These are phyloP conservation scores for Taiozyma onychis DNA, from an alignment of 1,139 yeast species.

Conservation along the genomic window DNA sequence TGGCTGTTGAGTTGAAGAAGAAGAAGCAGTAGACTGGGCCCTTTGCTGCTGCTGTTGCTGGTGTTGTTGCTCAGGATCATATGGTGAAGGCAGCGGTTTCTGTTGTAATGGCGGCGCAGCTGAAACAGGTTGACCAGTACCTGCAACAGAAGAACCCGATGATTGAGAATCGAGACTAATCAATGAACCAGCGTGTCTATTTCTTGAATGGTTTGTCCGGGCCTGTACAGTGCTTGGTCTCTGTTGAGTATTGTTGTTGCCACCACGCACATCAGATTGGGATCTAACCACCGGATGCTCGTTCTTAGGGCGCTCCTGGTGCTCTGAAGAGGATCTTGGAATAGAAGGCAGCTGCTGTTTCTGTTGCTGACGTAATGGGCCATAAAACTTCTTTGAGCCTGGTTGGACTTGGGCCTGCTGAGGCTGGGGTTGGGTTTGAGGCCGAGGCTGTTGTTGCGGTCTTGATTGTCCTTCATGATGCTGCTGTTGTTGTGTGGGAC, in stretches of 20 bases:
- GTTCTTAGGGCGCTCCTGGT: background rate
- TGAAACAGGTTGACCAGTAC: background rate
- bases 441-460: background rate
- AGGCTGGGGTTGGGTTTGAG: constrained; percentile 2
- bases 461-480: background rate
- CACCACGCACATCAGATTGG: constrained; percentile 10
- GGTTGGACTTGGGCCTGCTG: background rate
- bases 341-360: background rate
- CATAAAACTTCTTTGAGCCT: background rate
- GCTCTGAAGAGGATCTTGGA: constrained; percentile 3
- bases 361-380: background rate
- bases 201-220: constrained; percentile 23
- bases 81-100: background rate
- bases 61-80: background rate
- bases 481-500: background rate
- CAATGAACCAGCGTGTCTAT: constrained; percentile 23
- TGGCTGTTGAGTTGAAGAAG: background rate
- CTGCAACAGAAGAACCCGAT: background rate
- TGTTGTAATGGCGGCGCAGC: background rate
- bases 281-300: constrained; percentile 12
- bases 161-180: constrained; percentile 9
- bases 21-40: background rate
- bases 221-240: constrained; percentile 1
- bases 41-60: background rate
- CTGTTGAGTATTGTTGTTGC: background rate